Evolutionary conservation across 1,284 basidiomycete genomes (phyloP).

Genomic region (Entoloma clypeatum): DNA sequence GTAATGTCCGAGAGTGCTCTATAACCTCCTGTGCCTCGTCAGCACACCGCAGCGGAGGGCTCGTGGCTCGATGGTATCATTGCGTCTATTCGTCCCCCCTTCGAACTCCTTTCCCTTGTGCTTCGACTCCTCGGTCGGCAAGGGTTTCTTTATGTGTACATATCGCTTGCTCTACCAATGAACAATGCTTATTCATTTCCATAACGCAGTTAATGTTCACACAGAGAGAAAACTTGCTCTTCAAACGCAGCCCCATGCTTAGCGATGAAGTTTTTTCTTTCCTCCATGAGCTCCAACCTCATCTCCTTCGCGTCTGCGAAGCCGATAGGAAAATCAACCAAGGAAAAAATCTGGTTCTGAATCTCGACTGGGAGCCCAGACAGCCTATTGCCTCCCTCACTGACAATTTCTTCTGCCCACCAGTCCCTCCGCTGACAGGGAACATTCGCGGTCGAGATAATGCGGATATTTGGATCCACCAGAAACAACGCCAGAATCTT

Average conservation of each 20-base stretch:
- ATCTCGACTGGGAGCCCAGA: conserved; percentile 20
- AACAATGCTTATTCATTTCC: too few species aligned
- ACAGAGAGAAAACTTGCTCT: conserved; percentile 11
- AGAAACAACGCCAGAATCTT: conserved; percentile 50
- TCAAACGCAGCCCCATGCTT: conserved; percentile 4
- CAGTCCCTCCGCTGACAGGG: conserved; percentile 29
- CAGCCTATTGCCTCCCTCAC: conserved; percentile 1
- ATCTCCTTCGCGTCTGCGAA: conserved; percentile 27
- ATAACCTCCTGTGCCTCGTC: too few species aligned
- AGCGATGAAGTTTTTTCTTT: conserved; percentile 19
- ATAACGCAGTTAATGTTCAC: conserved; percentile 9
- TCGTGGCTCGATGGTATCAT: too few species aligned
- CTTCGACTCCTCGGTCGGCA: too few species aligned
- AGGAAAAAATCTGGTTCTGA: conserved; percentile 19
- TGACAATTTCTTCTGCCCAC: conserved; percentile 17
- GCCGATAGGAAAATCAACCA: conserved; percentile 23
- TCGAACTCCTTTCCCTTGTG: too few species aligned
- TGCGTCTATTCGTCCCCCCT: too few species aligned
- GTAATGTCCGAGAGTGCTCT: too few species aligned
- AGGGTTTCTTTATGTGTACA: too few species aligned
- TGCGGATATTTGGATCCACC: conserved; percentile 41
- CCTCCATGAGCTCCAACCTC: conserved; percentile 29
- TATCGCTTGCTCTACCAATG: too few species aligned
- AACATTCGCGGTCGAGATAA: conserved; percentile 38
- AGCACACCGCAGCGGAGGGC: too few species aligned